These are phyloP conservation scores for Penicillium cataractarum DNA, from an alignment of 495 filamentous ascomycete species.

Conservation along the genomic window DNA sequence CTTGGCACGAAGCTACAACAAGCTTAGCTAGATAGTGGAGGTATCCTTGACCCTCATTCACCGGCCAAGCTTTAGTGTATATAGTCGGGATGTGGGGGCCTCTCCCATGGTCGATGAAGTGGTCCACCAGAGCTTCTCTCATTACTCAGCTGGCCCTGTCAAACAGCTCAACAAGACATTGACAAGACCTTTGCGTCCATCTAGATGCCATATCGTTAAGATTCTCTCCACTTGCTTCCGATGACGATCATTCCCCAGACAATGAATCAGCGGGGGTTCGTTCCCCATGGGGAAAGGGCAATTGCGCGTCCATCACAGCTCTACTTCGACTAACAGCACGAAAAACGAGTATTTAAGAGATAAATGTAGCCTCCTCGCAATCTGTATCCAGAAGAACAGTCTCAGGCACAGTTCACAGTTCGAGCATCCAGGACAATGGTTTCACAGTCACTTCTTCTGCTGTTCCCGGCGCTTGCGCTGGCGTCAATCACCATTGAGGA, in stretches of 20 bases:
- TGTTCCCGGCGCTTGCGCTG: slow-evolving; percentile 16
- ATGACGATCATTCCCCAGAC: neutral
- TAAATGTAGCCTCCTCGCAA: neutral
- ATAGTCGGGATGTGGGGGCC: slow-evolving; percentile 22
- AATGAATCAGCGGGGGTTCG: neutral
- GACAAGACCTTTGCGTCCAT: neutral
- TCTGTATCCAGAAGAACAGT: neutral
- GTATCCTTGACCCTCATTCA: neutral
- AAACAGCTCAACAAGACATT: neutral
- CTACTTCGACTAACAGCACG: neutral
- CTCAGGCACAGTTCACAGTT: neutral
- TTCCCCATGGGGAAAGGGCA: neutral
- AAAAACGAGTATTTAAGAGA: neutral
- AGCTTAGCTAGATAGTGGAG: neutral
- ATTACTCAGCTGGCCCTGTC: neutral
- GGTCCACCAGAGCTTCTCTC: slow-evolving; percentile 14
- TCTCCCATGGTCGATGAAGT: neutral
- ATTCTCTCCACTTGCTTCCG: slow-evolving; percentile 15
- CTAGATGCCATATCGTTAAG: neutral
- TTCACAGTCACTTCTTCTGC: slow-evolving; percentile 6
- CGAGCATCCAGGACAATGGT: slow-evolving; percentile 1
- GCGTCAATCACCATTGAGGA: slow-evolving; percentile 20
- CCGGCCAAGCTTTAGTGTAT: neutral
- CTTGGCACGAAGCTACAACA: slow-evolving; percentile 6
- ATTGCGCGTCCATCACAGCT: slow-evolving; percentile 12